phyloP scores from a whole-genome alignment of 1,139 yeast species.

The Saccharomyces hybrid region DNA sequence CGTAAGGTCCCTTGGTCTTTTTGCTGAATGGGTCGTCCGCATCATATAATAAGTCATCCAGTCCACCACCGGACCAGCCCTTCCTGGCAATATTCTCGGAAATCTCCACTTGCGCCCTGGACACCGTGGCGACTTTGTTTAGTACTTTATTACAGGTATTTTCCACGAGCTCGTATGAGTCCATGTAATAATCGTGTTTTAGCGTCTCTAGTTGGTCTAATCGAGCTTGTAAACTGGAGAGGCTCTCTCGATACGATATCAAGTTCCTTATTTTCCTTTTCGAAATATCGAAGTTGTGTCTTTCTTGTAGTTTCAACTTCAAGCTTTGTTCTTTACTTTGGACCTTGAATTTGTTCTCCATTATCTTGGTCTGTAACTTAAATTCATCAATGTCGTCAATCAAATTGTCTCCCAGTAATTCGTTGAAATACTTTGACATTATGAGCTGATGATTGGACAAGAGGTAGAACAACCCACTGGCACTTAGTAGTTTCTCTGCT shows the following conservation, averaged over 20 bases:
- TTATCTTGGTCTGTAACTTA: slow-evolving; percentile 35
- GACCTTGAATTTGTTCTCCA: slow-evolving; percentile 48
- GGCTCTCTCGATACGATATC: slow-evolving; percentile 54
- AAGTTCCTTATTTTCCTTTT: slow-evolving; percentile 53
- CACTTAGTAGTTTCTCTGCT: slow-evolving; percentile 59
- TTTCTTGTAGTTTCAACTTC: slow-evolving; percentile 48
- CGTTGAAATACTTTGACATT: slow-evolving; percentile 48
- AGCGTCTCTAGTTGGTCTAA: slow-evolving; percentile 71
- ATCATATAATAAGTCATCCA: slow-evolving; percentile 55
- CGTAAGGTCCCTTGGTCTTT: slow-evolving; percentile 1
- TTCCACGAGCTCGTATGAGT: slow-evolving; percentile 53
- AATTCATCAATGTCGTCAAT: slow-evolving; percentile 39
- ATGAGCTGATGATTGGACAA: slow-evolving; percentile 74
- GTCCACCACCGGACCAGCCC: slow-evolving; percentile 83
- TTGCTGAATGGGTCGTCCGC: slow-evolving; percentile 47
- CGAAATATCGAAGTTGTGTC: slow-evolving; percentile 49
- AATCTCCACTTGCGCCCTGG: slow-evolving; percentile 73
- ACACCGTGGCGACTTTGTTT: slow-evolving; percentile 52
- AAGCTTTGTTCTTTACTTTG: slow-evolving; percentile 46
- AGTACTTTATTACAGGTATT: slow-evolving; percentile 50
- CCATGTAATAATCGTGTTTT: slow-evolving; percentile 65
- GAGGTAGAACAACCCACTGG: slow-evolving; percentile 72
- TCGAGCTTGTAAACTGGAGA: slow-evolving; percentile 60
- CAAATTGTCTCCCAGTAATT: slow-evolving; percentile 53
- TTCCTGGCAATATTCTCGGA: slow-evolving; percentile 75